phyloP scores from a whole-genome alignment of 495 filamentous ascomycete species.

The Apiosordaria backusii region DNA sequence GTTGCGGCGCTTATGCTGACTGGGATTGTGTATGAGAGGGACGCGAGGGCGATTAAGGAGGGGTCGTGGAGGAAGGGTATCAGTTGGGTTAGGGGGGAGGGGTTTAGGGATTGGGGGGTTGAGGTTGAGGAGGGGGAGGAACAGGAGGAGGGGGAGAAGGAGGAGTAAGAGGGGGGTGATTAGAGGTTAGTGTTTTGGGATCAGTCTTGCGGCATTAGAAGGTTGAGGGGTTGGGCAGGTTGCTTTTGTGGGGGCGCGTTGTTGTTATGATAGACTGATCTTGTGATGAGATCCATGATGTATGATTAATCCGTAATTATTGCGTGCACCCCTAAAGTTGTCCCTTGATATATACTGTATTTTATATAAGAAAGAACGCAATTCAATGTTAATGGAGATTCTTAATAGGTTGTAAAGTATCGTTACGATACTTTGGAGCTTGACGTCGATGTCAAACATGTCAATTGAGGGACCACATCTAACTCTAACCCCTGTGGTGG shows the following conservation, averaged over 20 bases:
- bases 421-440: too few relatives aligned
- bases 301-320: constrained; percentile 9
- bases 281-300: constrained; percentile 6
- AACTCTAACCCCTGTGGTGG: too few relatives aligned
- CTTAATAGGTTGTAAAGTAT: too few relatives aligned
- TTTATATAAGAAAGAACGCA: too few relatives aligned
- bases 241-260: not conserved
- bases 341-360: too few relatives aligned
- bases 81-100: constrained; percentile 64
- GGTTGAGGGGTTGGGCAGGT: not conserved
- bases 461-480: too few relatives aligned
- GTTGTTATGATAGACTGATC: not conserved
- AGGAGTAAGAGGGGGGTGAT: constrained; percentile 8
- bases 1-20: constrained; percentile 71
- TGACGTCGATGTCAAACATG: too few relatives aligned
- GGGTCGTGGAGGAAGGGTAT: constrained; percentile 67
- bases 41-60: constrained; percentile 64
- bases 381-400: too few relatives aligned
- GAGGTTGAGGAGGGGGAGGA: constrained; percentile 32
- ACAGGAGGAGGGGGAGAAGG: constrained; percentile 18
- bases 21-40: constrained; percentile 71
- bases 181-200: not conserved
- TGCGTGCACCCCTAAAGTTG: too few relatives aligned
- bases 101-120: constrained; percentile 44
- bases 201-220: not conserved